Evolutionary conservation across 495 filamentous ascomycete species (phyloP), one percentile per base, ranked within the genome.

Genomic region (Aspergillus hancockii): DNA sequence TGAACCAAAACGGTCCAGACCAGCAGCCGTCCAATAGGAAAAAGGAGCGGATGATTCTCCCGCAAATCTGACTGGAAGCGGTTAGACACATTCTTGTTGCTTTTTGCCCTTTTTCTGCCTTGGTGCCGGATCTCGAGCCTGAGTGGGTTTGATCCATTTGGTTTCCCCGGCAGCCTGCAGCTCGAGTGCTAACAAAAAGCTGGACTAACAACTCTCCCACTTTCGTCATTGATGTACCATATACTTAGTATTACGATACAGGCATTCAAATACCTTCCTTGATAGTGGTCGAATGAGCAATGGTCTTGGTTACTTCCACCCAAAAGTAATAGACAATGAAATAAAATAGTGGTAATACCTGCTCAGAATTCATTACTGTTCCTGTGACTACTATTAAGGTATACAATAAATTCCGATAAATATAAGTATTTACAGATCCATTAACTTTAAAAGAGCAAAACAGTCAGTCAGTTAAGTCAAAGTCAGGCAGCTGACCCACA

Each of bases 91-190:
- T 36, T 36, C 13, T 36, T 36, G 34, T 10, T 10, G 4, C 13
- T 36, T 36, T 2, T 36, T 36, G 2, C 32, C 13, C 8, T 36
- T 36, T 36, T 36, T 8, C 2, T 2, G 4, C 13, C 10, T 36
- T 36, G 32, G 32, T 36, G 32, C 13, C 9, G 8, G 32, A 36
- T 9, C 8, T 36, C 32, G 10, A 28, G 25, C 3, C 7, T 28
- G 3, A 28, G 25, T 28, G 25, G 25, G 7, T 28, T 28, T 28
- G 25, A 28, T 3, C 7, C 38, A n/a, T 16, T 6, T 41, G 38
- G 38, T 41, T 41, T 41, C 38, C 38, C 38, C 38, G 38, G 38
- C 38, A 41, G 38, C 38, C 38, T 18, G 38, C n/a, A 41, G 38
- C 13, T 36, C 4, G 13, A 14, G 9, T n/a, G 34, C 34, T 36